Percentiles rank a stretch among this genome's conserved stretches.
Evolutionary conservation across 768 basidiomycete species (phyloP).

Genomic region (Baorangia bicolor): DNA sequence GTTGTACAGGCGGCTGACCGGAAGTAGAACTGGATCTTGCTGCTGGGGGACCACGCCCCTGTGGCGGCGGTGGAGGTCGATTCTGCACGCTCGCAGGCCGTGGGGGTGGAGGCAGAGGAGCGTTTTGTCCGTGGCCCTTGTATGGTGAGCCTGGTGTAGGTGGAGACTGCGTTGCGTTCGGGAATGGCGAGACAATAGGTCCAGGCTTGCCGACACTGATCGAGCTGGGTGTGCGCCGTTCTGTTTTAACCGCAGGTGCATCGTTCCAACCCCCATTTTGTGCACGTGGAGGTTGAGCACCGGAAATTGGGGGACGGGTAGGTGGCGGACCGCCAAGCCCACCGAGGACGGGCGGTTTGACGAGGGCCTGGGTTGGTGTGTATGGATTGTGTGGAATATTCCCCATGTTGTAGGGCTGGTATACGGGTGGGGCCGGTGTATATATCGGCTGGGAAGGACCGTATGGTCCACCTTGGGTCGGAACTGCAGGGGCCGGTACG

Average conservation of each 20-base stretch:
- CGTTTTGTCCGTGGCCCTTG: conserved; percentile 37
- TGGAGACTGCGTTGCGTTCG: conserved; percentile 51
- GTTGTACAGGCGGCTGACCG: conserved; percentile 41
- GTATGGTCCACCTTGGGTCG: conserved; percentile 18
- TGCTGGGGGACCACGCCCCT: conserved; percentile 35
- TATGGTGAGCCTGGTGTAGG: conserved; percentile 53
- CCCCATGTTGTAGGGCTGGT: conserved; percentile 7
- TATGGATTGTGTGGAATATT: conserved; percentile 3
- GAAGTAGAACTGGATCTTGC: conserved; percentile 25
- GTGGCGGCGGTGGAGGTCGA: conserved; percentile 50
- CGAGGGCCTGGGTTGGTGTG: conserved; percentile 26
- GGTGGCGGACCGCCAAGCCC: conserved; percentile 38
- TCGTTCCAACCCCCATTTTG: conserved; percentile 93
- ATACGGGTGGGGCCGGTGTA: conserved; percentile 27
- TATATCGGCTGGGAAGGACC: conserved; percentile 31
- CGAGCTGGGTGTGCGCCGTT: conserved; percentile 53
- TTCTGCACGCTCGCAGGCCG: conserved; percentile 41
- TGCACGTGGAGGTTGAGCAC: conserved; percentile 58
- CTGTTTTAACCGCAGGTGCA: conserved; percentile 51
- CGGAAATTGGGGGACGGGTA: conserved; percentile 42
- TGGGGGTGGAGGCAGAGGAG: conserved; percentile 46
- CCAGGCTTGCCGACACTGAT: conserved; percentile 52
- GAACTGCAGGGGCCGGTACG: conserved; percentile 22
- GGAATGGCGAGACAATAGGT: conserved; percentile 88
- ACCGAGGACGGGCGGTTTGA: conserved; percentile 43